Evolutionary conservation across 306 rosid species (phyloP).

Genomic region (Heteromeles arbutifolia): DNA sequence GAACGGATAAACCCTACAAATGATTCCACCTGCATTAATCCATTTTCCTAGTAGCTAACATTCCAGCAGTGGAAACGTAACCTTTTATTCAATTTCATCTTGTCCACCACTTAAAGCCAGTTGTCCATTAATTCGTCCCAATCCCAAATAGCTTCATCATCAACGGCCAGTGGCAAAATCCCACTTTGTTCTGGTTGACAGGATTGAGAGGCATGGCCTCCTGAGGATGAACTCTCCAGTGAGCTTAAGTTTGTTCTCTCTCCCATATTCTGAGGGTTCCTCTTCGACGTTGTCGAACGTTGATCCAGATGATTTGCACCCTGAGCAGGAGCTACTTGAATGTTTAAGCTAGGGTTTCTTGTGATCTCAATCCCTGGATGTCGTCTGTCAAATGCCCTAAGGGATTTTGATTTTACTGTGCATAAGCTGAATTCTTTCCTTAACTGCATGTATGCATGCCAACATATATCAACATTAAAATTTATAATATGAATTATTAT

Average conservation of each 20-base stretch:
- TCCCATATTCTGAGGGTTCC: not conserved
- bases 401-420: slow-evolving; percentile 72
- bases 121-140: slow-evolving; percentile 23
- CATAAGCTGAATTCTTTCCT: slow-evolving; percentile 27
- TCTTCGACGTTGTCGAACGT: not conserved
- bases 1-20: no score
- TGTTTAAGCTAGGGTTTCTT: not conserved
- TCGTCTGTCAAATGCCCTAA: slow-evolving; percentile 72
- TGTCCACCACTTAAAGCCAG: no score
- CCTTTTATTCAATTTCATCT: no score
- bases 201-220: slow-evolving; percentile 15
- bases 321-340: not conserved
- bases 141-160: slow-evolving; percentile 38
- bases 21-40: no score
- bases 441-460: slow-evolving; percentile 33
- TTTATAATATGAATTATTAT: not conserved
- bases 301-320: not conserved
- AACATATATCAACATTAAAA: not conserved
- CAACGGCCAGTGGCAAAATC: slow-evolving; percentile 9
- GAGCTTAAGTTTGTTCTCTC: slow-evolving; percentile 30
- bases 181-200: slow-evolving; percentile 22
- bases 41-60: no score
- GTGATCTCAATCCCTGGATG: slow-evolving; percentile 15
- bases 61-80: no score
- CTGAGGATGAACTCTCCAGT: slow-evolving; percentile 46